Conservation (phyloP, 148 eudicot species). For the Salicornia ramosissima region DNA sequence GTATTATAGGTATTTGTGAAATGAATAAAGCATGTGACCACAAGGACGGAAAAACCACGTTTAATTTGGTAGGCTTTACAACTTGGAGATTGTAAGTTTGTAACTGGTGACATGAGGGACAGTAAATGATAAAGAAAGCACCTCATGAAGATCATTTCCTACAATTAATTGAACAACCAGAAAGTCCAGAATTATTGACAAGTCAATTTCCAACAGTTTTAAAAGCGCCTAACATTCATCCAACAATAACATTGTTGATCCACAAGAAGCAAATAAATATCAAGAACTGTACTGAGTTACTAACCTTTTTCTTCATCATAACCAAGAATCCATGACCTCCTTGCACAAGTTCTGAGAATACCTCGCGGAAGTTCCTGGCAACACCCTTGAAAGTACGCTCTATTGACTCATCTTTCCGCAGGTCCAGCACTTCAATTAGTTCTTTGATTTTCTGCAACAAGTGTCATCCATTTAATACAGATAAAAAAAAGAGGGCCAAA, state of each 20-base stretch:
- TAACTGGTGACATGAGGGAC: not conserved
- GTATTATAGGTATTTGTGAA: not conserved
- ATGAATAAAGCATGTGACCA: not conserved
- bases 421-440: slow-evolving; percentile 80
- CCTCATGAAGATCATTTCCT: not conserved
- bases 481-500: not conserved
- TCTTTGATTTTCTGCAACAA: slow-evolving; percentile 84
- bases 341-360: slow-evolving; percentile 94
- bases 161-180: not conserved
- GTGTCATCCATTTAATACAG: slow-evolving; percentile 5
- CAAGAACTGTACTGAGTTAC: slow-evolving; percentile 16
- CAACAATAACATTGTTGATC: not conserved
- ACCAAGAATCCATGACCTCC: slow-evolving; percentile 94
- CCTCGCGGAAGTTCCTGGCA: slow-evolving; percentile 96
- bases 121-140: not conserved
- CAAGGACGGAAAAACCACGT: not conserved
- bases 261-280: not conserved
- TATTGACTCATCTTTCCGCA: slow-evolving; percentile 93
- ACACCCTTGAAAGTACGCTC: slow-evolving; percentile 99
- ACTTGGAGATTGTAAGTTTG: not conserved
- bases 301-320: slow-evolving; percentile 98
- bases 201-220: not conserved
- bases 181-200: not conserved
- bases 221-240: not conserved
- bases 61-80: not conserved